A percentile compares a stretch with the other conserved stretches of the same genome.
Conservation (phyloP, 2,329 filamentous ascomycete species). For the Emericellopsis cladophorae region DNA sequence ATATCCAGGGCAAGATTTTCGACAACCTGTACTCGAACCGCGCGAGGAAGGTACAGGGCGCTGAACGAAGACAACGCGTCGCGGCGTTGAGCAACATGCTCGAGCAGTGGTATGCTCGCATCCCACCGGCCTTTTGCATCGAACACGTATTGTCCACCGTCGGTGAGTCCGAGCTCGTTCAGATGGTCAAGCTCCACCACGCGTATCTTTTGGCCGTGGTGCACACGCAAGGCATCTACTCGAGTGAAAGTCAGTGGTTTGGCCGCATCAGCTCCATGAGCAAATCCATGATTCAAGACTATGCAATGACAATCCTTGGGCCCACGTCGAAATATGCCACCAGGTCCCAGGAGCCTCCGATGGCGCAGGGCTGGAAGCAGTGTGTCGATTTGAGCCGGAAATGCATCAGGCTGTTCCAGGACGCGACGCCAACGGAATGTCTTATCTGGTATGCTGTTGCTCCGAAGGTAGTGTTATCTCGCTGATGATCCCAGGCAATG, state of each 20-base stretch:
- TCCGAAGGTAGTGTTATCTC: background rate
- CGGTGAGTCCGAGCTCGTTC: background rate
- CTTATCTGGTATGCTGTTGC: constrained; percentile 14
- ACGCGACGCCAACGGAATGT: constrained; percentile 15
- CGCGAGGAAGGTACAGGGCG: constrained; percentile 11
- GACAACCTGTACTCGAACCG: constrained; percentile 22
- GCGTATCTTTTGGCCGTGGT: constrained; percentile 21
- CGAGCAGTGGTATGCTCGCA: constrained; percentile 20
- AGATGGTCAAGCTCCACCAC: constrained; percentile 23
- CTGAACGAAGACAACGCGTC: constrained; percentile 16
- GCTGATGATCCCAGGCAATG: constrained; percentile 9
- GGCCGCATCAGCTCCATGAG: constrained; percentile 15
- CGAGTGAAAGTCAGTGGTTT: constrained; percentile 22
- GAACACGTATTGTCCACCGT: constrained; percentile 13
- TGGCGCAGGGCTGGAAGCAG: constrained; percentile 17
- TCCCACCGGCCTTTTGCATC: constrained; percentile 19
- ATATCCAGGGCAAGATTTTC: constrained; percentile 26
- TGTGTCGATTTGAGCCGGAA: constrained; percentile 18
- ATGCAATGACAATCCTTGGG: constrained; percentile 4
- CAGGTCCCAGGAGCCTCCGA: constrained; percentile 6
- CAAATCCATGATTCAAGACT: constrained; percentile 9
- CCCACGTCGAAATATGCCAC: constrained; percentile 1
- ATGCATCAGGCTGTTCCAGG: constrained; percentile 18
- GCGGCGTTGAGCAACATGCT: constrained; percentile 16
- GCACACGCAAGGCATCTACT: constrained; percentile 24